Base-by-base conservation (phyloP, 192 early-diverging fungal genomes). In the Coemansia sp. region DNA sequence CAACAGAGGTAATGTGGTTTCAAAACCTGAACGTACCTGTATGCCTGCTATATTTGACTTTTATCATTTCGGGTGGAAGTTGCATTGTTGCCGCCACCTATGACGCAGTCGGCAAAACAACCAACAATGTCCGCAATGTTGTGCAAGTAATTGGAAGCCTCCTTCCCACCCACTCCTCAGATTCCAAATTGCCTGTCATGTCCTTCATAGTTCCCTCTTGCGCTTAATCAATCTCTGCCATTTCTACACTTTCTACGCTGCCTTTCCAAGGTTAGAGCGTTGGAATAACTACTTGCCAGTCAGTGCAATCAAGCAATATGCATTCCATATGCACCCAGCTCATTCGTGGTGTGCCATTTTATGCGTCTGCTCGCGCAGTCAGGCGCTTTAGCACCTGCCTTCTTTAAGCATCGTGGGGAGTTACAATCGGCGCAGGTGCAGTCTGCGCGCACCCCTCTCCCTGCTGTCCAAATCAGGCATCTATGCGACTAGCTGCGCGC, bases 1-100 rank as follows among this genome's bases (percentile, higher is more conserved):
- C 88, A 57, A 93, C 91, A 36, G 90, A 93, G 70, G 93, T 95
- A 44, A 80, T 63, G 64, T 63, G 63, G 54, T 70, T 48, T 54
- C 19, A 21, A 34, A 34, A 17, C 54, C 10, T 6, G 29, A 57
- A 33, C 17, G 54, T 33, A 17, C 31, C 35, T 57, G 29, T 33
- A 31, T 33, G 31, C 13, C 44, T 65, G 31, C 42, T 50, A 31
- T 69, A 9, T 51, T 64, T 67, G 56, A 60, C 50, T 53, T 63
- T 39, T 64, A 39, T 4, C 51, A 53, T 31, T 27, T 27, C 51
- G 9, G n/a, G 27, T 45, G 42, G 17, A 41, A 63, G 27, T 37
- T 24, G 37, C 41, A 63, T 53, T 53, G 51, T 53, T 29, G 51
- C 5, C 51, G 21, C 51, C 51, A 53, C 27, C 51, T 27, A 31